Conservation (phyloP, 768 basidiomycete genomes). For the Auriscalpium microsporum region DNA sequence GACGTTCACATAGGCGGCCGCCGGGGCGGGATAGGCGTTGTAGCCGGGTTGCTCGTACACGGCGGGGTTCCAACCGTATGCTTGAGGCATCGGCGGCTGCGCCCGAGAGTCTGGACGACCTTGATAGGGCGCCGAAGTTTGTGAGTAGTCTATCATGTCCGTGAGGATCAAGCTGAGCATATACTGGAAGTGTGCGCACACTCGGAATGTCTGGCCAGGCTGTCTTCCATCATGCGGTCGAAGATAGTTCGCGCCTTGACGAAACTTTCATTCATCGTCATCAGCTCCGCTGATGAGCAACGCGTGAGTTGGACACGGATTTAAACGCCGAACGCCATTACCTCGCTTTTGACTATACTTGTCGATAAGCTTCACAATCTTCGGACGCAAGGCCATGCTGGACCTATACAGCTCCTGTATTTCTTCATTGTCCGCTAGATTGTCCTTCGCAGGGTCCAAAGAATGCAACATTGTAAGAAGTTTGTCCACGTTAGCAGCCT, state of each 20-base stretch:
- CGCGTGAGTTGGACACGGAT: not conserved
- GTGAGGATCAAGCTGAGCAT: slow-evolving; percentile 4
- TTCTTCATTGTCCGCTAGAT: slow-evolving; percentile 14
- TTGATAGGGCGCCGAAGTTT: slow-evolving; percentile 19
- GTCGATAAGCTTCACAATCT: slow-evolving; percentile 94
- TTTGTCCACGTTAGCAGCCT: slow-evolving; percentile 78
- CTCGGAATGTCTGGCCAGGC: slow-evolving; percentile 63
- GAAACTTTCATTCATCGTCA: slow-evolving; percentile 93
- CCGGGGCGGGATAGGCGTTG: slow-evolving; percentile 28
- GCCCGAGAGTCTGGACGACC: slow-evolving; percentile 25
- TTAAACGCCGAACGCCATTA: slow-evolving; percentile 17
- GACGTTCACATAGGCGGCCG: slow-evolving; percentile 20
- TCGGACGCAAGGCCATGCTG: slow-evolving; percentile 83
- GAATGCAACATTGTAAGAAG: slow-evolving; percentile 24
- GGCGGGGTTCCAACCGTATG: slow-evolving; percentile 45
- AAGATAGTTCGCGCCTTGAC: slow-evolving; percentile 83
- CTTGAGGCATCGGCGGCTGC: slow-evolving; percentile 23
- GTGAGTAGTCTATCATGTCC: slow-evolving; percentile 28
- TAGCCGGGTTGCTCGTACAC: slow-evolving; percentile 39
- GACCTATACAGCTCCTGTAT: slow-evolving; percentile 80
- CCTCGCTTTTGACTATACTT: slow-evolving; percentile 93
- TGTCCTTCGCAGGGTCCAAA: slow-evolving; percentile 6
- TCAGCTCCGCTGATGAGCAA: slow-evolving; percentile 64
- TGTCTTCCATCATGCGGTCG: slow-evolving; percentile 91
- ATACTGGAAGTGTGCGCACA: slow-evolving; percentile 30